Conservation (phyloP, 2,329 filamentous ascomycete genomes). For the Alternaria brassicae region DNA sequence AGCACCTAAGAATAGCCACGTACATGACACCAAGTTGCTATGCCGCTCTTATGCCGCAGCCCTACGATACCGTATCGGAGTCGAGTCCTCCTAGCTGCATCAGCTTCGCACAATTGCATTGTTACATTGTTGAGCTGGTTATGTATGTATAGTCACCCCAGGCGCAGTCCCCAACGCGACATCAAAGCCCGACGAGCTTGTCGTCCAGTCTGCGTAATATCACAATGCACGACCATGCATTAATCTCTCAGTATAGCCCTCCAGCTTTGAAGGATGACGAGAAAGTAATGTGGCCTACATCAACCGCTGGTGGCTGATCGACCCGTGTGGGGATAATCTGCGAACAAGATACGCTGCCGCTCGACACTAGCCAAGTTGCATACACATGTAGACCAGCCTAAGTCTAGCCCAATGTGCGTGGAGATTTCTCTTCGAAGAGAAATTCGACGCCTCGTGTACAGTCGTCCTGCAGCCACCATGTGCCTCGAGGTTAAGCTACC, state of each 20-base stretch:
- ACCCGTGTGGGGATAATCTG: neutral
- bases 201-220: neutral
- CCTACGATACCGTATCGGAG: neutral
- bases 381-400: neutral
- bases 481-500: neutral
- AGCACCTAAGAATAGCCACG: neutral
- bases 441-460: neutral
- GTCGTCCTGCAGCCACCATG: constrained; percentile 1
- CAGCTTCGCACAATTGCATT: neutral
- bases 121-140: neutral
- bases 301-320: constrained; percentile 3
- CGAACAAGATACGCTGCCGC: constrained; percentile 5
- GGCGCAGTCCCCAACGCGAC: neutral
- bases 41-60: neutral
- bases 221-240: neutral
- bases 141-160: neutral
- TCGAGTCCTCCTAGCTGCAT: neutral
- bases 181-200: neutral
- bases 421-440: neutral
- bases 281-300: neutral
- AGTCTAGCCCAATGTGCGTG: neutral
- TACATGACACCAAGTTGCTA: neutral
- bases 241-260: neutral
- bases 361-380: neutral
- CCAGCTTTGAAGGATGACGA: neutral